A percentile compares a stretch with the other conserved stretches of the same genome.
Evolutionary conservation across 768 basidiomycete genomes (phyloP).

Genomic region (Mycena indigotica): DNA sequence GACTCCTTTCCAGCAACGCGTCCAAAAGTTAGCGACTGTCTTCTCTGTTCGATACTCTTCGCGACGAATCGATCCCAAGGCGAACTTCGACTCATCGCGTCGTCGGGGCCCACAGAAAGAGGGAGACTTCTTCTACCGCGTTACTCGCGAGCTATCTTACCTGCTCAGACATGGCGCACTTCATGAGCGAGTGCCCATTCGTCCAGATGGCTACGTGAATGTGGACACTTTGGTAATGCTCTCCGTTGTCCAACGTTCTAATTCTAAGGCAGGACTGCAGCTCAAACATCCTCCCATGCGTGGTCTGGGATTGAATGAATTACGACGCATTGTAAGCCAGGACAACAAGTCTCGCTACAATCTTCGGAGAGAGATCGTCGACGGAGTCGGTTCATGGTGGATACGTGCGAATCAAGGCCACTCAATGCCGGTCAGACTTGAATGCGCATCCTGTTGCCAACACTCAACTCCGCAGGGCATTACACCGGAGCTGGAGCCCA

Average conservation of each 20-base stretch:
- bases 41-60: no score
- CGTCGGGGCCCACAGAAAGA: no score
- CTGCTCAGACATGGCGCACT: slow-evolving; percentile 11
- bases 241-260: background rate
- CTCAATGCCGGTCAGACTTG: slow-evolving; percentile 53
- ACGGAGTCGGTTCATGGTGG: slow-evolving; percentile 48
- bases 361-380: slow-evolving; percentile 44
- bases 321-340: slow-evolving; percentile 51
- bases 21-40: no score
- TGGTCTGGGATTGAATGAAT: slow-evolving; percentile 43
- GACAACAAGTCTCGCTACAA: slow-evolving; percentile 56
- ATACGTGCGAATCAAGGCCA: slow-evolving; percentile 75
- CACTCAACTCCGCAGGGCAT: slow-evolving; percentile 30
- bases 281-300: slow-evolving; percentile 58
- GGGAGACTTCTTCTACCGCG: no score
- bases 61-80: no score
- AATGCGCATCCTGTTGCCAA: background rate
- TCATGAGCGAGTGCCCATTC: slow-evolving; percentile 5
- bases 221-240: slow-evolving; percentile 16
- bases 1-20: no score
- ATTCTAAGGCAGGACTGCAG: slow-evolving; percentile 35
- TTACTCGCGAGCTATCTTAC: slow-evolving; percentile 9
- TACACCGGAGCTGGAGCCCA: slow-evolving; percentile 48
- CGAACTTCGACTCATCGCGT: no score
- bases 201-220: slow-evolving; percentile 16